Evolutionary conservation across 805 yeast genomes (phyloP), one percentile per base, ranked within the genome.

Genomic region (Suhomyces kilbournensis): DNA sequence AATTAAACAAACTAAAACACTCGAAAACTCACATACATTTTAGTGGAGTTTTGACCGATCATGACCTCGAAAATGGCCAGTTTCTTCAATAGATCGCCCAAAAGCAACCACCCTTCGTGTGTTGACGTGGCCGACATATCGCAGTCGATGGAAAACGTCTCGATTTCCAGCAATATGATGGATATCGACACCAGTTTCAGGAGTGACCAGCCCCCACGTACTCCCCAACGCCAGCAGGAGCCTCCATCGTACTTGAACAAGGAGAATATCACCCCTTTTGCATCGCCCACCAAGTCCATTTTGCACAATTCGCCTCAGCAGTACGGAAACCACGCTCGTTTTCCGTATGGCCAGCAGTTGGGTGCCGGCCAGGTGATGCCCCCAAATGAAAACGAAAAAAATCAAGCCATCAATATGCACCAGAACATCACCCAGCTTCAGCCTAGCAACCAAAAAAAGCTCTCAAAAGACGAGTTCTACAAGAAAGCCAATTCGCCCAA

Each of bases 401-500:
- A 14, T 4, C 52, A 51, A 40, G 47, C 50, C 19, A 54, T 58
- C 40, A 58, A 61, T 32, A 54, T 63, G 42, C 67, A 66, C 54
- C 67, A 65, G 43, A 66, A 68, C 54, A 69, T 69, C 44, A 63
- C 64, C 46, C 69, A 68, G 53, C 63, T 69, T 44, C 74, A 70
- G 56, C 72, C 72, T 4, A 23, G 49, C 32, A 23, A 40, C 43
- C 56, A 54, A 22, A 45, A 45, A 17, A 61, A 63, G 32, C 57
- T 65, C 43, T 58, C 64, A 30, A 65, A 66, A n/a, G 66, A 61
- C 20, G 87, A 83, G 25, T 84, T 85, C 60, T 75, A 78, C 55
- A 63, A 68, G 51, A 82, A 81, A 63, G 87, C 92, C 6, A 79
- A 82, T 53, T 79, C 82, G 44, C 85, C 88, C 48, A 90, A 90